Evolutionary conservation across 495 filamentous ascomycete genomes (phyloP).

Genomic region (Aspergillus nanangensis): DNA sequence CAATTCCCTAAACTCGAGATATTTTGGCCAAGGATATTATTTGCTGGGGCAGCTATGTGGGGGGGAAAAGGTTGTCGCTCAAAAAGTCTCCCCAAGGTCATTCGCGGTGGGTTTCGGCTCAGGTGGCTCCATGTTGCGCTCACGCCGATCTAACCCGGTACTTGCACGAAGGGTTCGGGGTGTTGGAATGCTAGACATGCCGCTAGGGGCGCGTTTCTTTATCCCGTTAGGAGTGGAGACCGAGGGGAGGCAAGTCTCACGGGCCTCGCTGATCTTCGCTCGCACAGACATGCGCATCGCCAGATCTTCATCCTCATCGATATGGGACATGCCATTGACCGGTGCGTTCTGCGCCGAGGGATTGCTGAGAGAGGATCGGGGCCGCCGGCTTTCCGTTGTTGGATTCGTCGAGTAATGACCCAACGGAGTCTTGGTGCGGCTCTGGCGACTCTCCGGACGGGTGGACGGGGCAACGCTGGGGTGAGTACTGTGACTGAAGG

Average conservation of each 20-base stretch:
- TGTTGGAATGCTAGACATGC: conserved; percentile 46
- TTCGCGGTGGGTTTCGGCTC: conserved; percentile 45
- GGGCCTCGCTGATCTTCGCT: conserved; percentile 20
- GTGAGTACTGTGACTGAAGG: conserved; percentile 39
- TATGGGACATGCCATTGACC: conserved; percentile 36
- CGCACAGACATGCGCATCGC: conserved; percentile 33
- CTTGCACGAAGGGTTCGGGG: conserved; percentile 48
- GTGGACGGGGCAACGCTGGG: conserved; percentile 23
- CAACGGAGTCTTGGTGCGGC: conserved; percentile 62
- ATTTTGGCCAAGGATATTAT: background rate
- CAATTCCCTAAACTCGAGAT: background rate
- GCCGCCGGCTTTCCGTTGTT: conserved; percentile 41
- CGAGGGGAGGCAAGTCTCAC: conserved; percentile 30
- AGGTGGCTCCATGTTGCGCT: conserved; percentile 52
- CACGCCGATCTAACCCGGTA: conserved; percentile 38
- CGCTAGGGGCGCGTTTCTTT: conserved; percentile 50
- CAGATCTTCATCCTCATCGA: conserved; percentile 39
- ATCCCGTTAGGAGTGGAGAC: conserved; percentile 29
- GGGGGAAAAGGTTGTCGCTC: conserved; percentile 10
- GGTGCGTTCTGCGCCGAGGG: conserved; percentile 28
- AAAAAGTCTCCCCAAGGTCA: conserved; percentile 68
- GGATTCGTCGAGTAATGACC: conserved; percentile 46
- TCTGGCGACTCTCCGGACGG: conserved; percentile 66
- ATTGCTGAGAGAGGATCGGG: conserved; percentile 45
- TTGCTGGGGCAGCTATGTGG: too few relatives aligned